phyloP scores from a whole-genome alignment of 257 asterid genomes.

The Ocimum tenuiflorum region DNA sequence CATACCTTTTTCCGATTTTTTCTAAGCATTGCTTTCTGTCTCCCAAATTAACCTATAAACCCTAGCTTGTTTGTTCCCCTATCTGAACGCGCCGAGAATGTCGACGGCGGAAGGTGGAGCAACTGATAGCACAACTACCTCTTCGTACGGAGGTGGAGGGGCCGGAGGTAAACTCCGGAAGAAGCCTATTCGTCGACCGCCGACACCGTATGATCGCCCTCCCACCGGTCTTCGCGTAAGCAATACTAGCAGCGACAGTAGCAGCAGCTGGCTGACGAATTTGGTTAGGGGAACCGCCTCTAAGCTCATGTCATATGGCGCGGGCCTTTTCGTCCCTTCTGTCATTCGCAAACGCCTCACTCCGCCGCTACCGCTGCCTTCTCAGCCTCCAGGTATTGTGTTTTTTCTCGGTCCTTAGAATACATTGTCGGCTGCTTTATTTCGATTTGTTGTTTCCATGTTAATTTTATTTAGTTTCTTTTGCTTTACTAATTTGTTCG shows the following conservation, averaged over 20 bases:
- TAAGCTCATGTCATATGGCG: slow-evolving; percentile 55
- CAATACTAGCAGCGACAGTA: slow-evolving; percentile 7
- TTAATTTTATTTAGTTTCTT: not conserved
- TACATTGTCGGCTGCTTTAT: not conserved
- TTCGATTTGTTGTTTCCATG: not conserved
- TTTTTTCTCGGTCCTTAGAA: not conserved
- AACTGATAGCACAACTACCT: slow-evolving; percentile 30
- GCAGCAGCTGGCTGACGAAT: slow-evolving; percentile 65
- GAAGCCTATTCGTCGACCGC: slow-evolving; percentile 44
- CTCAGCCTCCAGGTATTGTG: slow-evolving; percentile 43
- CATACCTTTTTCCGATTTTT: too few species aligned
- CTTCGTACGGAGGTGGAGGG: slow-evolving; percentile 52
- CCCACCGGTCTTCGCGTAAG: slow-evolving; percentile 25
- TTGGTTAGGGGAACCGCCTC: slow-evolving; percentile 82
- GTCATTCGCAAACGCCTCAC: slow-evolving; percentile 53
- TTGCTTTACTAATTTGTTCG: not conserved
- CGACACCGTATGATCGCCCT: slow-evolving; percentile 90
- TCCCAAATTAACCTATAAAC: too few species aligned
- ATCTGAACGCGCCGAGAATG: slow-evolving; percentile 51
- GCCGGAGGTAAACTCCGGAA: slow-evolving; percentile 80
- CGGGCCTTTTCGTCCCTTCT: slow-evolving; percentile 57
- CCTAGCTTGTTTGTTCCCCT: too few species aligned
- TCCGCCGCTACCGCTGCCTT: slow-evolving; percentile 34
- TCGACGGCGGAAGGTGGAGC: slow-evolving; percentile 57
- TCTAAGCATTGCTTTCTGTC: too few species aligned